These are phyloP conservation scores for Oropetium thomaeum DNA, from an alignment of 176 grass and related monocot species.

Conservation along the genomic window DNA sequence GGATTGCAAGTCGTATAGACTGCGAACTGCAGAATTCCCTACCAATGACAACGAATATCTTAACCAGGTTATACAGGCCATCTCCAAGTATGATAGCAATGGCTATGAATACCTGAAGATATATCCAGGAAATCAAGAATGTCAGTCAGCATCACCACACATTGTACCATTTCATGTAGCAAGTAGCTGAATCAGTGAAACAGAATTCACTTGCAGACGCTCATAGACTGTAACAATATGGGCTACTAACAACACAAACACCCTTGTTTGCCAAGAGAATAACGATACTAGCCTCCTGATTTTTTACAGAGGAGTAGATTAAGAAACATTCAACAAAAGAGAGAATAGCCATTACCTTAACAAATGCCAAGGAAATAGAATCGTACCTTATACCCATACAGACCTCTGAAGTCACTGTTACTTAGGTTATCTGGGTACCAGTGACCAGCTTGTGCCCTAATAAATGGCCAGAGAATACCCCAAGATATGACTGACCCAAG, in stretches of 20 bases:
- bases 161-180: too few relatives aligned
- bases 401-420: slow-evolving; percentile 45
- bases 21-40: slow-evolving; percentile 11
- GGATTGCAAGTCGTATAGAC: slow-evolving; percentile 1
- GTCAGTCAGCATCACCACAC: not conserved
- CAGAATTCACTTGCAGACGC: too few relatives aligned
- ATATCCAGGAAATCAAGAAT: slow-evolving; percentile 19
- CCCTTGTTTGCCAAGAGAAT: not conserved
- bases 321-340: not conserved
- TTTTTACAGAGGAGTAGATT: not conserved
- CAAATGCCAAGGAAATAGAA: not conserved
- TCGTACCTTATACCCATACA: slow-evolving; percentile 50
- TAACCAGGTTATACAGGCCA: slow-evolving; percentile 53
- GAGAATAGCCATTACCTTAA: not conserved
- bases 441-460: slow-evolving; percentile 32
- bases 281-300: not conserved
- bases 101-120: slow-evolving; percentile 37
- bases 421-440: slow-evolving; percentile 56
- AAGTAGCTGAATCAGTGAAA: too few relatives aligned
- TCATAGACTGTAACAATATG: too few relatives aligned
- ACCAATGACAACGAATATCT: slow-evolving; percentile 25
- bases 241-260: not conserved
- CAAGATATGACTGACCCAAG: slow-evolving; percentile 49
- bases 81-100: slow-evolving; percentile 57
- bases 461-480: slow-evolving; percentile 53